These are phyloP conservation scores for Pterula multifida DNA, from an alignment of 1,284 basidiomycete genomes.

Conservation along the genomic window DNA sequence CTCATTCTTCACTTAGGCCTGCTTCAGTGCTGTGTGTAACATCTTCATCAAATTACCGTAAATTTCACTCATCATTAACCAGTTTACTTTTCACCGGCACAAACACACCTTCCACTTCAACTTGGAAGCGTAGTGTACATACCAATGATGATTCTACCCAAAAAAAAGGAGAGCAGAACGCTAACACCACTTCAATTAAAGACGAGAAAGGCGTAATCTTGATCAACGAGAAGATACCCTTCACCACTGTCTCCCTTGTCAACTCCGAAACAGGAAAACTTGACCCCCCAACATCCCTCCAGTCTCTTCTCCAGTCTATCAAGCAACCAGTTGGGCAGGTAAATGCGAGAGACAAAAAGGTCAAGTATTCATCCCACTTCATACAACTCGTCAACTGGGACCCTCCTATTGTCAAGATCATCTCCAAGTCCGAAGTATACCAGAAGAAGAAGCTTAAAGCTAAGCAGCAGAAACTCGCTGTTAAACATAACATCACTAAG, in stretches of 20 bases:
- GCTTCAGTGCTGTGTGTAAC: too few species aligned
- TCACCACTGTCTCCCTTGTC: conserved; percentile 32
- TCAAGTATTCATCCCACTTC: conserved; percentile 28
- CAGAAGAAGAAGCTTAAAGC: conserved; percentile 23
- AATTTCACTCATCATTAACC: too few species aligned
- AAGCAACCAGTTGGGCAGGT: neutral
- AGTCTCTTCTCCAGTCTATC: conserved; percentile 21
- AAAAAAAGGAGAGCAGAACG: too few species aligned
- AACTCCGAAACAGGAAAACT: conserved; percentile 35
- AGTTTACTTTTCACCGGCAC: too few species aligned
- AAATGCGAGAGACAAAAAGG: conserved; percentile 5
- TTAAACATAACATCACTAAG: conserved; percentile 35
- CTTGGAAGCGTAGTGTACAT: neutral
- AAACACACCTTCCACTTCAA: neutral
- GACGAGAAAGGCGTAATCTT: neutral
- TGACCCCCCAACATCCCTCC: conserved; percentile 20
- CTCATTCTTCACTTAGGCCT: too few species aligned
- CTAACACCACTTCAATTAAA: neutral
- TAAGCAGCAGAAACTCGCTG: conserved; percentile 20
- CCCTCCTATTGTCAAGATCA: conserved; percentile 43
- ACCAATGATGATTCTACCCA: neutral
- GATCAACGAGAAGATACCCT: conserved; percentile 22
- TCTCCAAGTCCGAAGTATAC: conserved; percentile 24
- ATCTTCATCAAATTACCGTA: too few species aligned
- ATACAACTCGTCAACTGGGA: conserved; percentile 36